Percentiles rank a stretch among this genome's conserved stretches.
phyloP scores from a whole-genome alignment of 2,329 filamentous ascomycete species.

The Sporothrix protearum region DNA sequence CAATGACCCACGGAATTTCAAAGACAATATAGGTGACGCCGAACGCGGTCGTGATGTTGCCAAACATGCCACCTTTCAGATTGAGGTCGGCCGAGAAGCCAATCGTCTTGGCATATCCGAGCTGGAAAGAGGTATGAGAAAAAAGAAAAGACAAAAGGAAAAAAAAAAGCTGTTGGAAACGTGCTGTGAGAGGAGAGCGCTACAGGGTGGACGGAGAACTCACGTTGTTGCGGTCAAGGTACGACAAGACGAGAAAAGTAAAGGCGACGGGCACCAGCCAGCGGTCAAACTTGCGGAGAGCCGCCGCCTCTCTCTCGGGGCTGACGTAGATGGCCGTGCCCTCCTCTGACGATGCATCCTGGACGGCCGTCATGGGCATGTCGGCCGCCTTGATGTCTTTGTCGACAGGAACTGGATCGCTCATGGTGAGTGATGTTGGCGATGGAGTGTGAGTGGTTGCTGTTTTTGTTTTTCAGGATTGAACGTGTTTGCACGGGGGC shows the following conservation, averaged over 20 bases:
- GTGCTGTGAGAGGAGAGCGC: too few relatives aligned
- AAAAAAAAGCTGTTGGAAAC: too few relatives aligned
- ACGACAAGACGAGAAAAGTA: slow-evolving; percentile 22
- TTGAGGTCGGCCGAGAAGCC: slow-evolving; percentile 21
- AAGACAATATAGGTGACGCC: slow-evolving; percentile 23
- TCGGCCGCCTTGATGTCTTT: neutral
- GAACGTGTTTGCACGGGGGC: too few relatives aligned
- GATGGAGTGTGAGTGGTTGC: neutral
- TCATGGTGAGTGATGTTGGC: neutral
- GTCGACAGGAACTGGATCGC: neutral
- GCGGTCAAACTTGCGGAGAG: slow-evolving; percentile 27
- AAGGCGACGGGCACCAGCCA: slow-evolving; percentile 26
- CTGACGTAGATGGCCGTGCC: slow-evolving; percentile 24
- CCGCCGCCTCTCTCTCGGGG: slow-evolving; percentile 24
- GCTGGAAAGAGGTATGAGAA: neutral
- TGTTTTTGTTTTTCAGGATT: neutral
- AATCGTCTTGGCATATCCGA: slow-evolving; percentile 24
- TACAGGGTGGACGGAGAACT: neutral
- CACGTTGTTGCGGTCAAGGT: slow-evolving; percentile 17
- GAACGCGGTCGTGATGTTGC: slow-evolving; percentile 25
- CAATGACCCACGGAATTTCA: slow-evolving; percentile 24
- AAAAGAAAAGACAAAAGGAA: too few relatives aligned
- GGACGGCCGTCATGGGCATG: neutral
- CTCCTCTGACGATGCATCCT: slow-evolving; percentile 6
- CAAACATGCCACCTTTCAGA: slow-evolving; percentile 20